phyloP scores from a whole-genome alignment of 352 stramenopile genomes.

The Globisporangium cylindrosporum region DNA sequence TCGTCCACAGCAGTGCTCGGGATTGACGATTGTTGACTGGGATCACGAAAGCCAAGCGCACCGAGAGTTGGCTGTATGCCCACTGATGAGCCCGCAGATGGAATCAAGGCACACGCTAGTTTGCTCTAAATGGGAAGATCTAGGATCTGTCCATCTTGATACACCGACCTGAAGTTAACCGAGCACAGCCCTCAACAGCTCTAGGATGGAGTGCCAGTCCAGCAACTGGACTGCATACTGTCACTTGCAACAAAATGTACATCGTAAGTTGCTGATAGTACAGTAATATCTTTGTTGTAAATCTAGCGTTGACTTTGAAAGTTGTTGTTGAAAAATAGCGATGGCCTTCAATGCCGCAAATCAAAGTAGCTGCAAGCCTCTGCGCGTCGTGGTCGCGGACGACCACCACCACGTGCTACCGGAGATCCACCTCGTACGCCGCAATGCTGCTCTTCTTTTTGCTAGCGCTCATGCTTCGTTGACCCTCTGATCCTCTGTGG shows the following conservation, averaged over 20 bases:
- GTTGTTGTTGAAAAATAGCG: not conserved
- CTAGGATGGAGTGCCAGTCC: not conserved
- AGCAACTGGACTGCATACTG: no score
- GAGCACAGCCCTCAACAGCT: not conserved
- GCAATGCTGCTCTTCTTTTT: not conserved
- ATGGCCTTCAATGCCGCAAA: not conserved
- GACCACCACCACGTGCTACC: constrained; percentile 80
- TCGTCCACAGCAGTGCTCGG: not conserved
- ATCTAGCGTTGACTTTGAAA: not conserved
- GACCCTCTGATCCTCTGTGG: not conserved
- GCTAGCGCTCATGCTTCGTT: not conserved
- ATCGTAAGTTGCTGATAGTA: not conserved
- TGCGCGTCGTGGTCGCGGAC: constrained; percentile 63
- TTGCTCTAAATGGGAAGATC: not conserved
- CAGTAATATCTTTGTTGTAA: not conserved
- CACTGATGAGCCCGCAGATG: not conserved
- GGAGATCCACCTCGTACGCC: constrained; percentile 57
- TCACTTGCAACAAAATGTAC: not conserved
- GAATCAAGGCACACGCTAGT: not conserved
- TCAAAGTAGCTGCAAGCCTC: not conserved
- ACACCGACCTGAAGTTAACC: not conserved
- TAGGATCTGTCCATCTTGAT: not conserved
- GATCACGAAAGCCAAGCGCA: not conserved
- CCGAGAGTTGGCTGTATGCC: not conserved
- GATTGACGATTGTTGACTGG: not conserved